phyloP scores from a whole-genome alignment of 2,329 filamentous ascomycete species.

The Pseudogymnoascus sp. region DNA sequence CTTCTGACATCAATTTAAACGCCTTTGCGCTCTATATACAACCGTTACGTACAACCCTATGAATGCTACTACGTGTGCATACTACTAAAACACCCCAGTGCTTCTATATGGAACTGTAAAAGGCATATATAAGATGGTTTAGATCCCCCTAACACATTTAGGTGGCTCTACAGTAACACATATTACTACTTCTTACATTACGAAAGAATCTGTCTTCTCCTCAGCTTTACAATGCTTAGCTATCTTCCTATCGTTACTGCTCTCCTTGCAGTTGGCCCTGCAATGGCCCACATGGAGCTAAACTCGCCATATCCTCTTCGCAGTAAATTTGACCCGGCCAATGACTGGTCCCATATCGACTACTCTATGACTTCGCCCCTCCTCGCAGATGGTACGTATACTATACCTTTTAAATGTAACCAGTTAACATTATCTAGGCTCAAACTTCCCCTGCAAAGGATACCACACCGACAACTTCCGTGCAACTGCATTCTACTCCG shows the following conservation, averaged over 20 bases:
- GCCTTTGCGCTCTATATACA: not conserved
- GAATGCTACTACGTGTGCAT: not conserved
- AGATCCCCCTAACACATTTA: not conserved
- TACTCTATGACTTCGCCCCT: constrained; percentile 4
- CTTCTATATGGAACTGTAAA: not conserved
- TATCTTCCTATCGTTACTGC: not conserved
- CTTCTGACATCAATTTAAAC: not conserved
- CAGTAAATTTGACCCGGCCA: not conserved
- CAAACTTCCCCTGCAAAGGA: constrained; percentile 4
- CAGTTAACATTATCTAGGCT: not conserved
- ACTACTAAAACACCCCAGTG: not conserved
- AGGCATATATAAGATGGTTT: not conserved
- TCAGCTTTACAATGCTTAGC: not conserved
- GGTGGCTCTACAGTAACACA: not conserved
- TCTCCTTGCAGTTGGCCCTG: not conserved
- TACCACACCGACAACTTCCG: not conserved
- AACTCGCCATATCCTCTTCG: not conserved
- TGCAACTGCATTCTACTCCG: not conserved
- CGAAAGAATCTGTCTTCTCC: not conserved
- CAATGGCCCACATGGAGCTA: constrained; percentile 2
- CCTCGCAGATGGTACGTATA: not conserved
- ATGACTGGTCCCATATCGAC: not conserved
- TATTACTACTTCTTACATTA: not conserved
- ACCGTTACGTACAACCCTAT: not conserved
- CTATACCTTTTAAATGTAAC: not conserved